phyloP scores from a whole-genome alignment of 2,329 filamentous ascomycete genomes.

The Sarocladium oryzae region DNA sequence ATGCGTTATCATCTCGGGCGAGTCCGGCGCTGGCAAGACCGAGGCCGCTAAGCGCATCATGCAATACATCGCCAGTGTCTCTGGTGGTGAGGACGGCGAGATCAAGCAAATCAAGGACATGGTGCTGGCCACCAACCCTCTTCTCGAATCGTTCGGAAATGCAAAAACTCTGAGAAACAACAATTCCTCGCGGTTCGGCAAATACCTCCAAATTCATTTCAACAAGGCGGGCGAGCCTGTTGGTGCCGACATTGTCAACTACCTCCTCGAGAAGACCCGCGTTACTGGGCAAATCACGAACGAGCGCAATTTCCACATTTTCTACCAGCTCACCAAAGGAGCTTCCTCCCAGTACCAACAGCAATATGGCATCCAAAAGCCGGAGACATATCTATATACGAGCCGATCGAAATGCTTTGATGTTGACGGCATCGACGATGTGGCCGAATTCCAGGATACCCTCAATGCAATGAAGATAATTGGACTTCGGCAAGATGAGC shows the following conservation, averaged over 20 bases:
- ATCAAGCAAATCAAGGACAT: slow-evolving; percentile 99
- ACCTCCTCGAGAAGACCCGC: slow-evolving; percentile 88
- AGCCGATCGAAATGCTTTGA: slow-evolving; percentile 92
- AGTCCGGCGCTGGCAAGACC: slow-evolving; percentile 97
- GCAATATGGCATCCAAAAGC: slow-evolving; percentile 83
- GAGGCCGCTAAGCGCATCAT: slow-evolving; percentile 98
- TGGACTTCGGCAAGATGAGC: slow-evolving; percentile 78
- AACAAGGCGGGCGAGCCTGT: slow-evolving; percentile 86
- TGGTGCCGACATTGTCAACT: slow-evolving; percentile 97
- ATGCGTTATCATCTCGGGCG: slow-evolving; percentile 98
- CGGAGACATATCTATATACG: slow-evolving; percentile 89
- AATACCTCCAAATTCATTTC: slow-evolving; percentile 97
- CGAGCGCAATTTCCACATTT: slow-evolving; percentile 98
- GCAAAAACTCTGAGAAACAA: slow-evolving; percentile 98
- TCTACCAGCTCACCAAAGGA: slow-evolving; percentile 97
- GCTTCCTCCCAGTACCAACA: slow-evolving; percentile 82
- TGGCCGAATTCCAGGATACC: slow-evolving; percentile 83
- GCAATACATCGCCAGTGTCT: slow-evolving; percentile 99
- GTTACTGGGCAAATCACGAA: slow-evolving; percentile 93
- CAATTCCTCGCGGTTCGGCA: slow-evolving; percentile 97
- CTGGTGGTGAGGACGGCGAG: slow-evolving; percentile 73
- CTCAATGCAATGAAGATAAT: slow-evolving; percentile 93
- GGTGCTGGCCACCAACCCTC: slow-evolving; percentile 95
- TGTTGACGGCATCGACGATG: slow-evolving; percentile 88
- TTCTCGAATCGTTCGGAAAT: slow-evolving; percentile 96